phyloP scores from a whole-genome alignment of 371 early-diverging fungal genomes.

The Mucor mucedo region DNA sequence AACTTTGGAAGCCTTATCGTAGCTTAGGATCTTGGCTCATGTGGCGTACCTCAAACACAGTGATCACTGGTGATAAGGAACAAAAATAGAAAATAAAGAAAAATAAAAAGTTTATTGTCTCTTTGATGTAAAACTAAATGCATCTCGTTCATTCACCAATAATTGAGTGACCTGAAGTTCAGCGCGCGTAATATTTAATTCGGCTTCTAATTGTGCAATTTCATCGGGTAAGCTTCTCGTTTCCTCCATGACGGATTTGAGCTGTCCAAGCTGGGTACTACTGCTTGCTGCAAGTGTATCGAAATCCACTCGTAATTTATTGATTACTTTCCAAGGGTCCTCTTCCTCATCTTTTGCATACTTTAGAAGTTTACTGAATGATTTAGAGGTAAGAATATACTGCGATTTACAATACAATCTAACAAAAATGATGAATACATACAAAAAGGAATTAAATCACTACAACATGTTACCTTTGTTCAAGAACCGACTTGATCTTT shows the following conservation, averaged over 20 bases:
- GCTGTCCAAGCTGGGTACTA: conserved; percentile 7
- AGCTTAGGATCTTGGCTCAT: conserved; percentile 57
- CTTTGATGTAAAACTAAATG: not conserved
- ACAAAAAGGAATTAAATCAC: too few species aligned
- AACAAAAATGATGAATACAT: not conserved
- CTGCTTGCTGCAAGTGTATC: conserved; percentile 17
- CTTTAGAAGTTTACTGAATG: not conserved
- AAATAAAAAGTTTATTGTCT: not conserved
- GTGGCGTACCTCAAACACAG: conserved; percentile 51
- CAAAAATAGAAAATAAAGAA: not conserved
- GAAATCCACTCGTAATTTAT: conserved; percentile 28
- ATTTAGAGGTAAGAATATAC: conserved; percentile 9
- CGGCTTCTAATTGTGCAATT: conserved; percentile 47
- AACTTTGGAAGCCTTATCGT: conserved; percentile 59
- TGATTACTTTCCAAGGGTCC: conserved; percentile 37
- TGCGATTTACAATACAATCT: conserved; percentile 10
- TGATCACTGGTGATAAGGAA: conserved; percentile 5
- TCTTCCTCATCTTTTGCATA: conserved; percentile 11
- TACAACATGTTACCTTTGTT: conserved; percentile 11
- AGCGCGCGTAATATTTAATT: conserved; percentile 43
- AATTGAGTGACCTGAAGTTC: conserved; percentile 40
- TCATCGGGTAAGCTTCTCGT: conserved; percentile 32
- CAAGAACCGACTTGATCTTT: conserved; percentile 10
- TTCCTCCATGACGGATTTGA: conserved; percentile 26
- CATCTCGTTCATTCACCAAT: conserved; percentile 17